phyloP scores from a whole-genome alignment of 2,329 filamentous ascomycete genomes.

The Penicillium decumbens region DNA sequence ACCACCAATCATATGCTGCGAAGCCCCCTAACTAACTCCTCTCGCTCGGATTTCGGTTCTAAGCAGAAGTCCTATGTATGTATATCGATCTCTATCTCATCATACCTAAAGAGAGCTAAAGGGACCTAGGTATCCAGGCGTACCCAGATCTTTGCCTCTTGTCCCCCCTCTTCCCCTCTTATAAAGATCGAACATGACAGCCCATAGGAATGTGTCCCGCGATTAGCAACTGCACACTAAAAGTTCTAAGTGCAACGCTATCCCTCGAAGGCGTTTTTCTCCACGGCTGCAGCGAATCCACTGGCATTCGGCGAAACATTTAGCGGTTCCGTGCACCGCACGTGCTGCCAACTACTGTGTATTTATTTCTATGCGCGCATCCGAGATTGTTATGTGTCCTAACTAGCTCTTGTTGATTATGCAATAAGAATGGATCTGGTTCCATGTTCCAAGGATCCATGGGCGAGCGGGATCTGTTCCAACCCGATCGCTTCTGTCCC shows the following conservation, averaged over 20 bases:
- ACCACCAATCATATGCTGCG: background rate
- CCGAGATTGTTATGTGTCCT: background rate
- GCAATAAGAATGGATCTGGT: constrained; percentile 2
- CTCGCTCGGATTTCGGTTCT: background rate
- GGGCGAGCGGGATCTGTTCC: constrained; percentile 1
- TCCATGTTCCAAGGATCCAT: constrained; percentile 4
- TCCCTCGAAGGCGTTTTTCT: constrained; percentile 10
- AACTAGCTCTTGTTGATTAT: background rate
- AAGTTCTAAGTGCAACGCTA: constrained; percentile 9
- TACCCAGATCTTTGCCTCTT: too few species aligned
- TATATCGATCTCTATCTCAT: too few species aligned
- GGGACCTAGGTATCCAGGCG: too few species aligned
- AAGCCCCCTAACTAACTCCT: background rate
- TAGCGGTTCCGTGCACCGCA: constrained; percentile 12
- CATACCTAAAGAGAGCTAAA: too few species aligned
- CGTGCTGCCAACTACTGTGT: constrained; percentile 1
- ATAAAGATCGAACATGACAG: background rate
- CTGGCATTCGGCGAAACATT: constrained; percentile 12
- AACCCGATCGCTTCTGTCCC: background rate
- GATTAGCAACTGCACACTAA: constrained; percentile 8
- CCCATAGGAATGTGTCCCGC: constrained; percentile 1
- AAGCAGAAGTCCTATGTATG: too few species aligned
- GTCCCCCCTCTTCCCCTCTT: background rate
- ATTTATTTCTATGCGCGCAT: background rate
- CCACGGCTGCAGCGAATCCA: constrained; percentile 12